Conservation (phyloP, 192 early-diverging fungal species). For the Jimgerdemannia flammicorona region DNA sequence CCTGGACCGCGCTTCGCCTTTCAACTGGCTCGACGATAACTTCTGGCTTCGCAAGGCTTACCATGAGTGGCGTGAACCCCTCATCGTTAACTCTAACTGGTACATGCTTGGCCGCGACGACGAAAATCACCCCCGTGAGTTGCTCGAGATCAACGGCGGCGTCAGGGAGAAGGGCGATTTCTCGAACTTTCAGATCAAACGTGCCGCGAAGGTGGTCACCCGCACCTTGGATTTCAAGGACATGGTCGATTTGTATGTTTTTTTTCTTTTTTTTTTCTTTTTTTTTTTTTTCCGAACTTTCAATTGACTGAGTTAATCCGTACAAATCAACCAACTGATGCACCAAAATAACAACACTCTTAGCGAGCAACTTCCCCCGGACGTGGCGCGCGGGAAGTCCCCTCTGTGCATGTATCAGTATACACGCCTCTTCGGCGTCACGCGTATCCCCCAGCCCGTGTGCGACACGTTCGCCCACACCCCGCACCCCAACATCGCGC, state of each 20-base stretch:
- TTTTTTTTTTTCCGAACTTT: neutral
- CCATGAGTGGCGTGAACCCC: constrained; percentile 74
- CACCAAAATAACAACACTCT: neutral
- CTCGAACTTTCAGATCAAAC: constrained; percentile 72
- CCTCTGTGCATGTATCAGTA: constrained; percentile 89
- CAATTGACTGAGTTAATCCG: neutral
- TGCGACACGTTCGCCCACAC: constrained; percentile 66
- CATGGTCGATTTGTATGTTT: constrained; percentile 50
- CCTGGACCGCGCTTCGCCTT: constrained; percentile 51
- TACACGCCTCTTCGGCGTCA: constrained; percentile 69
- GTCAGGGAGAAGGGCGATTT: constrained; percentile 42
- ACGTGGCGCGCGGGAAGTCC: constrained; percentile 56
- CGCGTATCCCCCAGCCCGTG: constrained; percentile 72
- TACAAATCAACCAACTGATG: neutral
- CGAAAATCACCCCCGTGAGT: constrained; percentile 42
- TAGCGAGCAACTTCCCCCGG: constrained; percentile 55
- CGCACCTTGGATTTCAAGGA: constrained; percentile 75
- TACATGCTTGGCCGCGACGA: constrained; percentile 72
- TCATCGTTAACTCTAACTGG: constrained; percentile 89
- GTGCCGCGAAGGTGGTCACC: constrained; percentile 72
- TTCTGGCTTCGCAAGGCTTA: constrained; percentile 74
- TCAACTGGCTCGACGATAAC: constrained; percentile 66
- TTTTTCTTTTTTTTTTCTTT: neutral
- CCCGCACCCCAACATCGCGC: constrained; percentile 29
- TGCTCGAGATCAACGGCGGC: constrained; percentile 23